Conservation (phyloP, 257 asterid genomes). For the Ehretia macrophylla region DNA sequence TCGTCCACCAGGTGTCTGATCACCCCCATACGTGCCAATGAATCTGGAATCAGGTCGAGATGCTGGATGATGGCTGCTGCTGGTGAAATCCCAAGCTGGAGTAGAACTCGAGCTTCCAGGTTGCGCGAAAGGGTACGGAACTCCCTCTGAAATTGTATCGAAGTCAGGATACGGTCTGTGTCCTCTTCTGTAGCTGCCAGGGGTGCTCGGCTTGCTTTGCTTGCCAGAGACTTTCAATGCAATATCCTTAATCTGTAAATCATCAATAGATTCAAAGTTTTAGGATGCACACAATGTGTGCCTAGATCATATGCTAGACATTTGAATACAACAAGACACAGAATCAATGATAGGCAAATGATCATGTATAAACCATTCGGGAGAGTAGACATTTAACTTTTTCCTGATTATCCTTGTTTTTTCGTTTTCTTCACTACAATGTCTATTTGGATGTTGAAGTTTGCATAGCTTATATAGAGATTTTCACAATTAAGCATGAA, state of each 20-base stretch:
- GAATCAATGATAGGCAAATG: too few species aligned
- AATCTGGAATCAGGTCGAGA: slow-evolving; percentile 45
- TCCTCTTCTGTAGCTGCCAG: slow-evolving; percentile 50
- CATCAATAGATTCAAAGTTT: background rate
- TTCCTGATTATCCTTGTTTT: too few species aligned
- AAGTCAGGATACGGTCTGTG: slow-evolving; percentile 60
- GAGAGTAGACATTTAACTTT: too few species aligned
- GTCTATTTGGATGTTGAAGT: too few species aligned
- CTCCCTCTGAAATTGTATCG: slow-evolving; percentile 65
- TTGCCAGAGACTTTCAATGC: slow-evolving; percentile 86
- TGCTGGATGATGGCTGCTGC: slow-evolving; percentile 27
- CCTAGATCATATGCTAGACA: background rate
- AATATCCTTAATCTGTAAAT: slow-evolving; percentile 79
- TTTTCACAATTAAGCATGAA: too few species aligned
- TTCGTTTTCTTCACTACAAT: too few species aligned
- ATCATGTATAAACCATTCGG: too few species aligned
- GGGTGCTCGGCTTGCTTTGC: slow-evolving; percentile 52
- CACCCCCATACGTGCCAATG: slow-evolving; percentile 24
- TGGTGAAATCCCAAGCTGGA: slow-evolving; percentile 77
- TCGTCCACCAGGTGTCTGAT: slow-evolving; percentile 33
- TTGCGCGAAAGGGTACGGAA: slow-evolving; percentile 31
- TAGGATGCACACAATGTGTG: background rate
- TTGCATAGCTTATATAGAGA: too few species aligned
- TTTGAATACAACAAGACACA: too few species aligned
- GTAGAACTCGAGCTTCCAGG: slow-evolving; percentile 69